phyloP scores from a whole-genome alignment of 192 early-diverging fungal genomes.

The Bifiguratus adelaidae region DNA sequence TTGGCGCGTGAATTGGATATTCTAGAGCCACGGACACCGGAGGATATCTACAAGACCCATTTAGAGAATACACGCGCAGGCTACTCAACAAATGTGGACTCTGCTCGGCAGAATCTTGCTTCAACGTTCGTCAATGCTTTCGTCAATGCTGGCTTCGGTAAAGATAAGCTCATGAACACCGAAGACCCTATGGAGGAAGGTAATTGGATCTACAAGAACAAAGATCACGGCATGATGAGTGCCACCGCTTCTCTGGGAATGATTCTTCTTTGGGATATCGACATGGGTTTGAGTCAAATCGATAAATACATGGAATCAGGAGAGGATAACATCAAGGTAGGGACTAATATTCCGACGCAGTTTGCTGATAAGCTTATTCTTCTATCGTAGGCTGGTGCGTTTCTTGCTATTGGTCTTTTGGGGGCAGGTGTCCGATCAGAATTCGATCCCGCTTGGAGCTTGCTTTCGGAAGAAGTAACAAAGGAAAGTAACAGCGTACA shows the following conservation, averaged over 20 bases:
- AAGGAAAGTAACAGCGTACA: constrained; percentile 39
- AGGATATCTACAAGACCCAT: constrained; percentile 98
- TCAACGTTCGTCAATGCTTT: constrained; percentile 99
- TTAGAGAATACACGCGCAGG: constrained; percentile 79
- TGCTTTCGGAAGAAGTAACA: constrained; percentile 81
- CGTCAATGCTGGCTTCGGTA: constrained; percentile 94
- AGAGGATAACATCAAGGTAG: constrained; percentile 76
- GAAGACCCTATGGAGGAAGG: constrained; percentile 56
- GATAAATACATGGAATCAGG: constrained; percentile 91
- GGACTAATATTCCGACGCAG: too few species aligned
- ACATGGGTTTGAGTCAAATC: constrained; percentile 79
- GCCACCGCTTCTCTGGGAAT: constrained; percentile 90
- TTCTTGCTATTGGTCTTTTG: constrained; percentile 90
- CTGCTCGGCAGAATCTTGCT: constrained; percentile 90
- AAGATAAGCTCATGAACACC: constrained; percentile 83
- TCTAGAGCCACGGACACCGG: constrained; percentile 89
- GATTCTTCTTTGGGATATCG: constrained; percentile 93
- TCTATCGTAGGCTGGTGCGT: constrained; percentile 63
- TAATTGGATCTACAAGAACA: constrained; percentile 97
- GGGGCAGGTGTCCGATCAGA: constrained; percentile 85
- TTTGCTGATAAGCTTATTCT: constrained; percentile 9
- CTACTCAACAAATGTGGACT: constrained; percentile 67
- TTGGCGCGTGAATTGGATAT: constrained; percentile 91
- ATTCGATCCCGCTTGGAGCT: constrained; percentile 84
- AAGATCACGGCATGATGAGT: constrained; percentile 93